Evolutionary conservation across 352 stramenopile genomes (phyloP).

Genomic region (Phytophthora constricta): DNA sequence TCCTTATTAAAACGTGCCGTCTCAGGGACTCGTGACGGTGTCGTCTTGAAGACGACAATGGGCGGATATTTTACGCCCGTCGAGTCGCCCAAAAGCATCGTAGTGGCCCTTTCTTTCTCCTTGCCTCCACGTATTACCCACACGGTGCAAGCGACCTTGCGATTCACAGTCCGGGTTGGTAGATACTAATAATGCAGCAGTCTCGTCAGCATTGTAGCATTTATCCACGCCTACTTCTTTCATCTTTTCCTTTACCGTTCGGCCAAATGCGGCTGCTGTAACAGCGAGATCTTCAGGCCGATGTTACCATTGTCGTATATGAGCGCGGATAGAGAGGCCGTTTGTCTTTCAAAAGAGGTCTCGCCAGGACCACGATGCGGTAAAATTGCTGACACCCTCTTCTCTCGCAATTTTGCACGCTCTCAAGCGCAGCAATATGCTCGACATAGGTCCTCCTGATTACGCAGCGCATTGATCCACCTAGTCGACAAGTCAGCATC

Average conservation of each 20-base stretch:
- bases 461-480: too few relatives aligned
- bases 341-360: too few relatives aligned
- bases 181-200: slow-evolving; percentile 3
- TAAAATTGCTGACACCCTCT: too few relatives aligned
- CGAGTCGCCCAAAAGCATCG: slow-evolving; percentile 4
- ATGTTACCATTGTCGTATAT: too few relatives aligned
- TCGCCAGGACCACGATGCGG: too few relatives aligned
- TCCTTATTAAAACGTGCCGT: background rate
- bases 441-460: too few relatives aligned
- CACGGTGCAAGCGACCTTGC: background rate
- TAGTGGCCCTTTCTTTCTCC: slow-evolving; percentile 3
- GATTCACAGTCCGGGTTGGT: slow-evolving; percentile 1
- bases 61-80: background rate
- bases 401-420: too few relatives aligned
- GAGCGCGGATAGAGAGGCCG: too few relatives aligned
- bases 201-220: background rate
- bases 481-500: too few relatives aligned
- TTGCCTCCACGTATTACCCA: slow-evolving; percentile 6
- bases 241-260: background rate
- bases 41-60: slow-evolving; percentile 11
- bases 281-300: too few relatives aligned
- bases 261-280: too few relatives aligned
- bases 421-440: too few relatives aligned
- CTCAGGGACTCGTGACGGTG: background rate
- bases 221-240: background rate